Conservation (phyloP, 106 monocot genomes). For the Vanilla planifolia region DNA sequence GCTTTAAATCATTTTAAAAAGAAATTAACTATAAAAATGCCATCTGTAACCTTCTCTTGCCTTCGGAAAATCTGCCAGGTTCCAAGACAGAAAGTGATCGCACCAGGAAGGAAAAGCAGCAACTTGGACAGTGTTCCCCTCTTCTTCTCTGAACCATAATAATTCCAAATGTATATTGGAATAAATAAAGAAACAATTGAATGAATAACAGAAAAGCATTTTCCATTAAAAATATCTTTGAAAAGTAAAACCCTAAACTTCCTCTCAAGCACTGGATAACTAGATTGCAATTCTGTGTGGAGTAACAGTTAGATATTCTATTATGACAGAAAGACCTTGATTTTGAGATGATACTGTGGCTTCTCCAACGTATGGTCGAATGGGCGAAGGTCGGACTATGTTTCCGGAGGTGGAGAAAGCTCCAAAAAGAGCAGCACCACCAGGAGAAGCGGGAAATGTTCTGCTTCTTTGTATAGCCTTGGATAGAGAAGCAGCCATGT, state of each 20-base stretch:
- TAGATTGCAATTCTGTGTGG: not conserved
- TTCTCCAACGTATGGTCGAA: not conserved
- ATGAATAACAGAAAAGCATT: not conserved
- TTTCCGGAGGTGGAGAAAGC: constrained; percentile 7
- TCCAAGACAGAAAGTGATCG: constrained; percentile 84
- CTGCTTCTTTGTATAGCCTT: not conserved
- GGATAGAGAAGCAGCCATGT: constrained; percentile 3
- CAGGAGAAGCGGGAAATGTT: not conserved
- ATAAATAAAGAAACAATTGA: not conserved
- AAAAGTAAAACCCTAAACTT: constrained; percentile 1
- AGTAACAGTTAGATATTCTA: not conserved
- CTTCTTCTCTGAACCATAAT: constrained; percentile 31
- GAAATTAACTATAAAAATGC: too few relatives aligned
- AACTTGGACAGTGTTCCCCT: constrained; percentile 50
- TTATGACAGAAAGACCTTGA: constrained; percentile 15
- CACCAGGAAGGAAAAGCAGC: constrained; percentile 83
- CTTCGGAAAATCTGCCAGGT: constrained; percentile 87
- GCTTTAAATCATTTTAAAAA: too few relatives aligned
- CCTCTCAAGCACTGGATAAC: not conserved
- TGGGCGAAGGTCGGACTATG: not conserved
- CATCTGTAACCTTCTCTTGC: constrained; percentile 65
- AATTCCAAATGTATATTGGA: not conserved
- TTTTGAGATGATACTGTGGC: constrained; percentile 7
- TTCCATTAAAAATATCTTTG: not conserved
- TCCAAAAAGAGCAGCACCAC: not conserved